Base-by-base conservation (phyloP, 2,329 filamentous ascomycete genomes). In the Fulvia fulva region DNA sequence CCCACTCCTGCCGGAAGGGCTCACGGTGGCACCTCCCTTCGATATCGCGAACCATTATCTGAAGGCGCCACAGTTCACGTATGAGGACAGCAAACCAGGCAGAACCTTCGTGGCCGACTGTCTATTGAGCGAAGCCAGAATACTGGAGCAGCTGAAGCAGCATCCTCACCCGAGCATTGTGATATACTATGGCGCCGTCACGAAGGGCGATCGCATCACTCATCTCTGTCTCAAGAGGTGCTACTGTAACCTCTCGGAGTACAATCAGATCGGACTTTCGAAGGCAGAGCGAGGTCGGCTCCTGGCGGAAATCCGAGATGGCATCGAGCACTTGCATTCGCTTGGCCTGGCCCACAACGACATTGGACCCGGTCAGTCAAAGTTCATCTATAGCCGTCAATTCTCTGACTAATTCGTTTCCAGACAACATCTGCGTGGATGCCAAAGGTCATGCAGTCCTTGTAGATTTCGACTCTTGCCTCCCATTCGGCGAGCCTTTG, bases 381-480 rank as follows among this genome's bases (percentile, higher is more conserved):
- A n/a, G n/a, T n/a, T n/a, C n/a, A n/a, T n/a, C n/a, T n/a, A n/a
- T n/a, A n/a, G n/a, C n/a, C n/a, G n/a, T n/a, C n/a, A n/a, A n/a
- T n/a, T n/a, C n/a, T n/a, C n/a, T n/a, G n/a, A 56, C 50, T 19
- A 22, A 22, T 6, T 30, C 12, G 9, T 26, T n/a, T 30, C 9
- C 25, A 61, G 62, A 58, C 8, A 75, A 74, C 53, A 67, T 75
- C 9, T 73, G 73, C 62, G 46, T 76, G 22, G 65, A 73, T 61
- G 61, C 62, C 22, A 47, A 58, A 32, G 68, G 69, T 19, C 60
- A 59, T 5, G 65, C 74, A 7, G 64, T 73, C 28, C 65, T 76
- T 47, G 67, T 76, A 37, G 74, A 76, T 59, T 75, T 73, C 59
- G 74, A 71, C 50, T 71, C 71, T 28, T 75, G 70, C 51, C 51